These are phyloP conservation scores for Striga asiatica DNA, from an alignment of 257 asterid genomes.

Conservation along the genomic window DNA sequence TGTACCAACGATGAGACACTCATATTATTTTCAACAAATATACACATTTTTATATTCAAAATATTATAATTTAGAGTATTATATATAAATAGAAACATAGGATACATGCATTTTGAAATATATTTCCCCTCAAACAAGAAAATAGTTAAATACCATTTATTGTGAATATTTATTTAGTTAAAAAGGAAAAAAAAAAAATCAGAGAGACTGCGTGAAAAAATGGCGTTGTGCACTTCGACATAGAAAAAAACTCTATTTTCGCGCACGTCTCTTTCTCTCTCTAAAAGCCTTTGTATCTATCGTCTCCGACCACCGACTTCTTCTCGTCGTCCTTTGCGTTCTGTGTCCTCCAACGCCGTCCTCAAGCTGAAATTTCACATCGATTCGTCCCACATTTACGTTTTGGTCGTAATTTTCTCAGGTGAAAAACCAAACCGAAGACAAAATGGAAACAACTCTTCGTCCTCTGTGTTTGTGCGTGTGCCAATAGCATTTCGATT, in stretches of 20 bases:
- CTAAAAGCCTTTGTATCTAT: constrained; percentile 20
- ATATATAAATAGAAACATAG: no score
- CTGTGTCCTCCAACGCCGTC: constrained; percentile 37
- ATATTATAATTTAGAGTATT: no score
- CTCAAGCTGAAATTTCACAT: constrained; percentile 39
- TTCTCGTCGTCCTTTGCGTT: constrained; percentile 13
- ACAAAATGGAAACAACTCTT: not conserved
- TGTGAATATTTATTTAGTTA: no score
- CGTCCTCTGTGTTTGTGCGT: not conserved
- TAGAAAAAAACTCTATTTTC: constrained; percentile 19
- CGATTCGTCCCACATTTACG: constrained; percentile 23
- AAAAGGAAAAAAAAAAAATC: not conserved
- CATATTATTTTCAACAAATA: no score
- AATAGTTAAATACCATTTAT: not conserved
- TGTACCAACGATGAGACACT: no score
- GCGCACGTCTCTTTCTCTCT: constrained; percentile 19
- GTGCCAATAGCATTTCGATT: not conserved
- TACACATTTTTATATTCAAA: no score
- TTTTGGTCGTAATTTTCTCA: constrained; percentile 16
- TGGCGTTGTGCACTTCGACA: constrained; percentile 20
- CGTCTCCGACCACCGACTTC: constrained; percentile 19
- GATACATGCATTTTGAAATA: no score
- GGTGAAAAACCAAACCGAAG: constrained; percentile 21
- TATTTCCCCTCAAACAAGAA: no score
- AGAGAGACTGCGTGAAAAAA: constrained; percentile 18